Evolutionary conservation across 2,329 filamentous ascomycete genomes (phyloP), one percentile per base, ranked within the genome.

Genomic region (Mycocentrospora acerina): DNA sequence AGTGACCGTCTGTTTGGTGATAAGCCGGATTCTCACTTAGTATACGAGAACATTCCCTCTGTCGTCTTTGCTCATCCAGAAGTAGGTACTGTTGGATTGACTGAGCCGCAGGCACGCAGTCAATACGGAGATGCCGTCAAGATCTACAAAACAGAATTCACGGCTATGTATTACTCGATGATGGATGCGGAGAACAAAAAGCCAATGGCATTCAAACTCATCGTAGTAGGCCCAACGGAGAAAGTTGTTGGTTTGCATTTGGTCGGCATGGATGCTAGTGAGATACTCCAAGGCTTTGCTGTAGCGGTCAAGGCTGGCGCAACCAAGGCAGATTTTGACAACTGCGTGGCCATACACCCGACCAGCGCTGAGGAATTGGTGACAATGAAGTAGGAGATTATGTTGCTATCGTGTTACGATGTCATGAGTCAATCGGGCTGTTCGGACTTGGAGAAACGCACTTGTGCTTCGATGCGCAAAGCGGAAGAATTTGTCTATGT

Each of bases 41-140:
- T 83, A 69, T 90, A 93, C 72, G 68, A 66, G 52, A 85, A 87
- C 67, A 79, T 93, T 33, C 87, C 88, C 4, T 89, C 85, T 0
- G 87, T 90, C 28, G 86, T 91, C 43, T 91, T 91, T 62, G 71
- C 86, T 7, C 87, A 91, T 66, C 87, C 88, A 7, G 86, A 90
- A 67, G 79, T 89, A 35, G 87, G 87, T 57, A 79, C 78, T 44
- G 83, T 91, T 52, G 87, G 87, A 9, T 69, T 90, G 47, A 86
- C 85, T 3, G 87, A 91, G 70, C 86, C 86, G 3, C 69, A 88
- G 62, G 87, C 87, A 2, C 7, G 8, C 37, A n/a, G 7, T 18
- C 11, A 13, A 35, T 32, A n/a, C 28, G 10, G 19, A 34, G 32
- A 29, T 42, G 26, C 14, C 32, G 71, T 90, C 67, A 90, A 86